Percentiles rank a stretch among this genome's conserved stretches.
phyloP scores from a whole-genome alignment of 2,329 filamentous ascomycete genomes.

The Cercospora sojina region DNA sequence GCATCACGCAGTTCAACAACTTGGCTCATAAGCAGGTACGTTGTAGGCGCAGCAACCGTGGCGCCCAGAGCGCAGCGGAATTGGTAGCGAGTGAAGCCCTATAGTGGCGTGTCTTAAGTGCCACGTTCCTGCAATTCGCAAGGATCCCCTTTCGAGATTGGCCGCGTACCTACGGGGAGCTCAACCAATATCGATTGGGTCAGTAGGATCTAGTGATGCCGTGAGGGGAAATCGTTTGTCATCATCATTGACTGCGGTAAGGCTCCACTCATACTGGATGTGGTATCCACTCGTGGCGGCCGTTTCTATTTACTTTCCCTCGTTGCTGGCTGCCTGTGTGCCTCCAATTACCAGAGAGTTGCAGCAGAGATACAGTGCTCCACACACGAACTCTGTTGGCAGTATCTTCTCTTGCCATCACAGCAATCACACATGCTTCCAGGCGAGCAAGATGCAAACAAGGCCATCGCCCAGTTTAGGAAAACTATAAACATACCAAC shows the following conservation, averaged over 20 bases:
- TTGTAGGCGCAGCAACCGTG: background rate
- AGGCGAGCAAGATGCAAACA: background rate
- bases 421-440: background rate
- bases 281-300: background rate
- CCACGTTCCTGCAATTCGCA: conserved; percentile 5
- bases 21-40: conserved; percentile 5
- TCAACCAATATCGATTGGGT: background rate
- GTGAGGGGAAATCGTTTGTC: background rate
- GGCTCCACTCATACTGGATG: background rate
- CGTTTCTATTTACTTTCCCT: background rate
- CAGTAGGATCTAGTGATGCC: background rate
- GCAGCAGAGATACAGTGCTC: background rate
- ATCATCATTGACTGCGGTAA: background rate
- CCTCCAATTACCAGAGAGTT: background rate
- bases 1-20: background rate
- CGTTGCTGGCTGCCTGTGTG: background rate
- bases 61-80: background rate
- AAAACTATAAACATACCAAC: background rate
- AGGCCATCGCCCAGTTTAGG: background rate
- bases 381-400: background rate
- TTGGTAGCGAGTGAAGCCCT: conserved; percentile 2
- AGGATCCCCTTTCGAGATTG: conserved; percentile 2
- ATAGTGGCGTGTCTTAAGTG: conserved; percentile 8
- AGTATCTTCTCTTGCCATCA: background rate
- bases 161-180: background rate